Base-by-base conservation (phyloP, 2,329 filamentous ascomycete species). In the Talaromyces rugulosus region DNA sequence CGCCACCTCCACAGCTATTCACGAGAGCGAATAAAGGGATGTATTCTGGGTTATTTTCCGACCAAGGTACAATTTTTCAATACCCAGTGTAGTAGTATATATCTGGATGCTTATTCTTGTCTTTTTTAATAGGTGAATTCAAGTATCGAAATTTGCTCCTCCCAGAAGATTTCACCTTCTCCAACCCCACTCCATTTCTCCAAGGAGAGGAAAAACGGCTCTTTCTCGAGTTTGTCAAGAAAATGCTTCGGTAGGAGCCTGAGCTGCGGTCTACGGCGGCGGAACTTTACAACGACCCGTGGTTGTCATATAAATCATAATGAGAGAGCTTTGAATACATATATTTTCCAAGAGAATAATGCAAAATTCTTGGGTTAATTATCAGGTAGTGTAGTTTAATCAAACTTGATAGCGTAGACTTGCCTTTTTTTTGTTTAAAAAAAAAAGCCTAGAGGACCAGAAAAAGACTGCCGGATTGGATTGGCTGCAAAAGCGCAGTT, bases 211-310 rank as follows among this genome's bases (percentile, higher is more conserved):
- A 77, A 42, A 74, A 74, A 59, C 28, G 44, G 12, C 62, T 71
- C 7, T 77, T 75, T 50, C 62, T 75, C 42, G 53, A 67, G 31
- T 74, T 75, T 60, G 63, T 69, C 5, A 60, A 42, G 23, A 67
- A 64, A 56, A 76, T 75, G 73, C 63, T 77, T 3, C 66, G 63
- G 34, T 76, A 71, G 73, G 60, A 69, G 33, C 74, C 73, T 47
- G 74, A 71, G 62, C 56, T 72, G 34, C 67, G 74, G 57, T 61
- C 64, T n/a, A 74, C 70, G 5, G 74, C 74, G 1, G 70, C 67
- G 47, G 70, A 74, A 30, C 66, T 76, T 7, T 66, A 67, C 36
- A 59, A 70, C 40, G 71, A 76, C 66, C 70, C 71, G 11, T 73
- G 71, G 70, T 62, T 73, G 12, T 65, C n/a, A 53, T 58, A 50